Evolutionary conservation across 106 monocot genomes (phyloP).

Genomic region (Apostasia ramifera): DNA sequence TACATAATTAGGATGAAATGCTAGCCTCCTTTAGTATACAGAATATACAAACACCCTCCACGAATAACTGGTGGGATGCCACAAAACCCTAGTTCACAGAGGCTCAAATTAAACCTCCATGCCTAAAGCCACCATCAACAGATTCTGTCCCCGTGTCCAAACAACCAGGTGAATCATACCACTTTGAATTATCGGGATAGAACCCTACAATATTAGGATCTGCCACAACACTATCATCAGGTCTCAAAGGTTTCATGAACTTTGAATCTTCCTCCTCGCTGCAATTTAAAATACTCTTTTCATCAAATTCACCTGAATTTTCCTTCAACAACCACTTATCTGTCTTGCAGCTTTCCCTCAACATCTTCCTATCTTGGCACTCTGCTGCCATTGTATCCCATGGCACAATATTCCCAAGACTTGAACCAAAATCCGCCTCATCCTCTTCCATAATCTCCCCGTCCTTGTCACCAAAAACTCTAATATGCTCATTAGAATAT

Average conservation of each 20-base stretch:
- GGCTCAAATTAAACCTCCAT: constrained; percentile 33
- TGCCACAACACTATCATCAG: constrained; percentile 48
- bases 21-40: no score
- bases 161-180: constrained; percentile 60
- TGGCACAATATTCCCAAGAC: constrained; percentile 46
- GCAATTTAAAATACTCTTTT: constrained; percentile 75
- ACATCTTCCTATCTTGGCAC: constrained; percentile 50
- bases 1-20: no score
- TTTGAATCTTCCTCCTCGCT: constrained; percentile 68
- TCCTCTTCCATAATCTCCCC: constrained; percentile 74
- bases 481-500: constrained; percentile 43
- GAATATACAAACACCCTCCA: no score
- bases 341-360: constrained; percentile 55
- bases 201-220: constrained; percentile 69
- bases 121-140: constrained; percentile 33
- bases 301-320: constrained; percentile 72
- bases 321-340: constrained; percentile 84
- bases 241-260: constrained; percentile 63
- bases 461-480: constrained; percentile 40
- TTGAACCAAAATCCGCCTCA: constrained; percentile 59
- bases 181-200: constrained; percentile 48
- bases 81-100: neutral
- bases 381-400: constrained; percentile 65
- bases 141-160: constrained; percentile 50
- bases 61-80: no score